These are phyloP conservation scores for Uronychia setigera DNA, from an alignment of 73 alveolate genomes.

Conservation along the genomic window DNA sequence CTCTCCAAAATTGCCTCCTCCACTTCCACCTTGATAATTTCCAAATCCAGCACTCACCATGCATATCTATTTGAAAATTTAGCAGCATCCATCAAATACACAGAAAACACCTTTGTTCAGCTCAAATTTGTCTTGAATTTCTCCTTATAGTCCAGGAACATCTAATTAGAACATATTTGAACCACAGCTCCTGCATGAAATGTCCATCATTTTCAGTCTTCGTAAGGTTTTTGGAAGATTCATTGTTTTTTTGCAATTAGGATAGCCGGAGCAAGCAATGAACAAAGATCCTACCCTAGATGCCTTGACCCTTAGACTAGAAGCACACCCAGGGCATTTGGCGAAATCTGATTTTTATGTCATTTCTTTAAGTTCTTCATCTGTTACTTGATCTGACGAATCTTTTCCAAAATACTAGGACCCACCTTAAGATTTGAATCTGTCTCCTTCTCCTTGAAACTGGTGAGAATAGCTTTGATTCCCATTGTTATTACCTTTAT, in stretches of 20 bases:
- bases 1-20: neutral
- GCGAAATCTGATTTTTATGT: constrained; percentile 16
- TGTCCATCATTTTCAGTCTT: neutral
- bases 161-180: neutral
- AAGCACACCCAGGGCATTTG: constrained; percentile 23
- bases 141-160: neutral
- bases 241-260: constrained; percentile 37
- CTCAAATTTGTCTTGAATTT: neutral
- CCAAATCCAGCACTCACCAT: neutral
- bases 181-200: neutral
- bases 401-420: neutral
- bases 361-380: constrained; percentile 1
- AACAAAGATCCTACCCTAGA: constrained; percentile 27
- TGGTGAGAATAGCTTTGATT: constrained; percentile 1
- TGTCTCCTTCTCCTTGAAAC: no score
- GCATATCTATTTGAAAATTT: neutral
- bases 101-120: neutral
- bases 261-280: constrained; percentile 45
- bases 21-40: no score
- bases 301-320: constrained; percentile 13
- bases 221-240: constrained; percentile 9
- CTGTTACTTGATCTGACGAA: constrained; percentile 1
- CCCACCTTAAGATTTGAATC: neutral
- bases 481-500: neutral
- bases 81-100: neutral